Conservation (phyloP, 2,329 filamentous ascomycete species). For the Eutypella sp. region DNA sequence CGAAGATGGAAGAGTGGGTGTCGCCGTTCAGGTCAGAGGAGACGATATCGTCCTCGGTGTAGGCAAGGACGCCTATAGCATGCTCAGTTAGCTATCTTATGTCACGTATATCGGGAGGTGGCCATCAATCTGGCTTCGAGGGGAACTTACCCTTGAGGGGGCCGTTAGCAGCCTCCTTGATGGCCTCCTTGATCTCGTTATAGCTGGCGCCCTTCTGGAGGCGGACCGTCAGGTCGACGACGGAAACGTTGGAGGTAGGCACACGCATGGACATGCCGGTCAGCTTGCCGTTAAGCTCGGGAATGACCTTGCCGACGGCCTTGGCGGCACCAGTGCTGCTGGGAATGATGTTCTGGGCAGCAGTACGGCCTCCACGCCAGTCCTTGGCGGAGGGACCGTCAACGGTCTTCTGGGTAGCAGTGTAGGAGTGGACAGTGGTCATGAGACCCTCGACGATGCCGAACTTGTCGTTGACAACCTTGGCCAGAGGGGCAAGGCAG, state of each 20-base stretch:
- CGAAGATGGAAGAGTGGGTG: conserved; percentile 93
- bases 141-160: conserved; percentile 73
- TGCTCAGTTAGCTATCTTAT: too few relatives aligned
- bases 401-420: conserved; percentile 98
- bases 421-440: conserved; percentile 99
- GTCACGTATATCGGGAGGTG: too few relatives aligned
- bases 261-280: conserved; percentile 99
- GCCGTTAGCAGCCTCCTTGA: conserved; percentile 84
- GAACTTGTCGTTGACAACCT: conserved; percentile 99
- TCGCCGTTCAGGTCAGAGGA: conserved; percentile 92
- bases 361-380: conserved; percentile 98
- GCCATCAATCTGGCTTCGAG: too few relatives aligned
- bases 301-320: conserved; percentile 99
- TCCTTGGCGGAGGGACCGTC: conserved; percentile 97
- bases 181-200: conserved; percentile 85
- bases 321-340: conserved; percentile 98
- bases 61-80: conserved; percentile 72
- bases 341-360: conserved; percentile 99
- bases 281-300: conserved; percentile 96
- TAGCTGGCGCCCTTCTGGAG: conserved; percentile 85
- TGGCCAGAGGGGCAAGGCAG: conserved; percentile 98
- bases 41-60: conserved; percentile 97
- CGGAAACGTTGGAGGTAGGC: conserved; percentile 96
- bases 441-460: conserved; percentile 97
- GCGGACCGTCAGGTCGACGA: conserved; percentile 93